Percentiles rank a stretch among this genome's conserved stretches.
Evolutionary conservation across 2,329 filamentous ascomycete genomes (phyloP).

Genomic region (Orbilia oligospora): DNA sequence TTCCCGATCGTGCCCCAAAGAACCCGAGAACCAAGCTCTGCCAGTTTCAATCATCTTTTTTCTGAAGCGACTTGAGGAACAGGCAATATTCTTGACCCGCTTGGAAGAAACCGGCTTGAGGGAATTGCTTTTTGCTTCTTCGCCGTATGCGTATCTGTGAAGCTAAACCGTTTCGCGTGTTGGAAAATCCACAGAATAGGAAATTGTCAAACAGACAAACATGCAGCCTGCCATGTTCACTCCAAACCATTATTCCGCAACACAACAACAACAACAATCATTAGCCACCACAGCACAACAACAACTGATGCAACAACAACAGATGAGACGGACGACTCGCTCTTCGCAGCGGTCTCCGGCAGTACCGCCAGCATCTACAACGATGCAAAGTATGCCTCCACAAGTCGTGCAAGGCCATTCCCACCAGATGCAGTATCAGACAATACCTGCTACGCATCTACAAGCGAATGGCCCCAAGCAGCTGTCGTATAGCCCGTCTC

Average conservation of each 20-base stretch:
- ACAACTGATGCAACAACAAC: conserved; percentile 49
- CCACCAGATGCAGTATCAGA: conserved; percentile 45
- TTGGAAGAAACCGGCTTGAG: conserved; percentile 1
- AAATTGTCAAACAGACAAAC: conserved; percentile 58
- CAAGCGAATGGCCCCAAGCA: conserved; percentile 41
- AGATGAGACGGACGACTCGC: conserved; percentile 50
- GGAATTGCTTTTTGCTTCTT: conserved; percentile 21
- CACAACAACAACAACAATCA: conserved; percentile 33
- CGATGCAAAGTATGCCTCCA: conserved; percentile 38
- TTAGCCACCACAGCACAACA: conserved; percentile 33
- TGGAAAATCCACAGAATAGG: conserved; percentile 26
- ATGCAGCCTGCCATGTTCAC: conserved; percentile 59
- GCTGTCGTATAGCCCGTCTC: conserved; percentile 42
- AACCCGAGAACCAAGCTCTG: not conserved
- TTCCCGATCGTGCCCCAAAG: conserved; percentile 20
- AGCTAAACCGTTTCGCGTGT: conserved; percentile 29
- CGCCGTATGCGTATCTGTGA: not conserved
- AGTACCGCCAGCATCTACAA: conserved; percentile 30
- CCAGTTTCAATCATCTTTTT: not conserved
- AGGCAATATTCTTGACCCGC: not conserved
- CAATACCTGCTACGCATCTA: conserved; percentile 16
- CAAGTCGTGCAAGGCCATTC: conserved; percentile 28
- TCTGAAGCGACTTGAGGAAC: conserved; percentile 11
- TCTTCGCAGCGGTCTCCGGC: conserved; percentile 55
- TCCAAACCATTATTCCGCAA: conserved; percentile 44